Base-by-base conservation (phyloP, 495 filamentous ascomycete species). In the Penicillium simplicissimum region DNA sequence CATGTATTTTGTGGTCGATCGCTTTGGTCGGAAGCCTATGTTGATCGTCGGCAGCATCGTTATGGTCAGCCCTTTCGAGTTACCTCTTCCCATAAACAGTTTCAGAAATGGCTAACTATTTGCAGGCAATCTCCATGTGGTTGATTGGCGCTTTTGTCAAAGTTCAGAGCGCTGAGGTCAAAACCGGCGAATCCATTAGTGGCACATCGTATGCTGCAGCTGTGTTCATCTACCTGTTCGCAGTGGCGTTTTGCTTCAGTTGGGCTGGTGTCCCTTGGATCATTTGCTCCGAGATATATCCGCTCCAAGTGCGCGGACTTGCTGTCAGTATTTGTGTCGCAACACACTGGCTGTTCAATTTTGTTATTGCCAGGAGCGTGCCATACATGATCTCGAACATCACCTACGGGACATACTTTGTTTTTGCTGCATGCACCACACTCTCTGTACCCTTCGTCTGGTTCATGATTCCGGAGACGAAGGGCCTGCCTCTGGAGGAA, bases 231-330 rank as follows among this genome's bases (percentile, higher is more conserved):
- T 63, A 59, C 51, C 28, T 63, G 19, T 59, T 59, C 23, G 55
- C 56, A 5, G 52, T 61, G 17, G 13, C 52, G 2, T 61, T 56
- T 21, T 61, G 59, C 42, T 55, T 56, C 31, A 61, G 52, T 13
- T 59, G 57, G 57, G 45, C 45, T 8, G 85, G 85, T 9, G 79
- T 81, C 2, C 81, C 83, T 0, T 86, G 83, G 81, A 78, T 85
- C 35, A 64, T 83, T 59, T 81, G 80, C 67, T 75, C 80, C 38
- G 82, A 84, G 54, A 67, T 67, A 11, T 67, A 67, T 21, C 64
- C 62, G 34, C n/a, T 52, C 11, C 76, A 80, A 15, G 80, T 86
- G 14, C 74, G 83, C 1, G 76, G 77, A 48, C 77, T 82, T 8
- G 77, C 76, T 3, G 69, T 86, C 49, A 76, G 78, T 21, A 83